Conservation (phyloP, 345 rosid genomes). For the Populus pruinosa region DNA sequence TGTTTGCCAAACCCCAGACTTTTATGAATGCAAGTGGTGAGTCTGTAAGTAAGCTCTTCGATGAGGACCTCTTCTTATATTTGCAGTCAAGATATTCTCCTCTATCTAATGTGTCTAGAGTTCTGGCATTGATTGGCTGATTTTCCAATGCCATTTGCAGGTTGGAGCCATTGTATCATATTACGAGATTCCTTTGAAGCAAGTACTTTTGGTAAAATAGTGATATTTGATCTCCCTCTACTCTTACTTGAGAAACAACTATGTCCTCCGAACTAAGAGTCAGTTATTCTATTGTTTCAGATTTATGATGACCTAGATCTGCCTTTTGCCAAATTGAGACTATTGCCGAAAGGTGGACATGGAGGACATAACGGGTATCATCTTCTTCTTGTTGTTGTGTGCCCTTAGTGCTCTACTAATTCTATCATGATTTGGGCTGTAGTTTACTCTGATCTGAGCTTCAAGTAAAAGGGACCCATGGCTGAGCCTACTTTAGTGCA, state of each 20-base stretch:
- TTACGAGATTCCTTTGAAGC: constrained; percentile 89
- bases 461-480: too few relatives aligned
- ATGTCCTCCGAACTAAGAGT: constrained; percentile 4
- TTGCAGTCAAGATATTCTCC: constrained; percentile 3
- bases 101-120: neutral
- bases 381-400: neutral
- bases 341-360: constrained; percentile 98
- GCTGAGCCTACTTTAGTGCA: too few relatives aligned
- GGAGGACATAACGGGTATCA: constrained; percentile 96
- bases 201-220: constrained; percentile 73
- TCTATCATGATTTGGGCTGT: neutral
- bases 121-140: constrained; percentile 17
- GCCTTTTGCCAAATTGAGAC: constrained; percentile 80
- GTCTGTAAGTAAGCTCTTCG: constrained; percentile 73
- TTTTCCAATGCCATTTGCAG: constrained; percentile 38
- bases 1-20: constrained; percentile 95
- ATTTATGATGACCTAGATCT: constrained; percentile 91
- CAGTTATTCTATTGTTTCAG: constrained; percentile 33
- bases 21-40: constrained; percentile 94
- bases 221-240: constrained; percentile 1
- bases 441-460: neutral
- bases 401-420: neutral
- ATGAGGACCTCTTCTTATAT: constrained; percentile 16
- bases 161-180: constrained; percentile 81
- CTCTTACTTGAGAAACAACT: neutral